Conservation (phyloP, 176 grass and related monocot genomes). For the bread wheat (Triticum aestivum) region IWGSC_CS_RefSeq_v2.1 NC_057813.1:213495573-213496072, state of each 20-base stretch:
- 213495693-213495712: slow-evolving; percentile 99
- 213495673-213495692: slow-evolving; percentile 87
- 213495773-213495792: background rate
- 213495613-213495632: slow-evolving; percentile 22
- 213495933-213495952: background rate
- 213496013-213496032: background rate
- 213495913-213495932: slow-evolving; percentile 80
- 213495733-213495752: slow-evolving; percentile 66
- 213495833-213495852: slow-evolving; percentile 53
- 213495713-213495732: slow-evolving; percentile 94
- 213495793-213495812: background rate
- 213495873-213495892: slow-evolving; percentile 98
- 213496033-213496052: slow-evolving; percentile 30
- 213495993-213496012: slow-evolving; percentile 22
- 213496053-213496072: background rate
- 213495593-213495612: slow-evolving; percentile 28
- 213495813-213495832: background rate
- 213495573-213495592: slow-evolving; percentile 84
- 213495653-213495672: slow-evolving; percentile 83
- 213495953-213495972: background rate
- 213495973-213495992: slow-evolving; percentile 26
- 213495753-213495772: background rate
- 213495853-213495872: slow-evolving; percentile 81
- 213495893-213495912: slow-evolving; percentile 95
- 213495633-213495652: slow-evolving; percentile 30